Evolutionary conservation across 257 asterid genomes (phyloP), one percentile per base, ranked within the genome.

Genomic region (Solanum virginianum): DNA sequence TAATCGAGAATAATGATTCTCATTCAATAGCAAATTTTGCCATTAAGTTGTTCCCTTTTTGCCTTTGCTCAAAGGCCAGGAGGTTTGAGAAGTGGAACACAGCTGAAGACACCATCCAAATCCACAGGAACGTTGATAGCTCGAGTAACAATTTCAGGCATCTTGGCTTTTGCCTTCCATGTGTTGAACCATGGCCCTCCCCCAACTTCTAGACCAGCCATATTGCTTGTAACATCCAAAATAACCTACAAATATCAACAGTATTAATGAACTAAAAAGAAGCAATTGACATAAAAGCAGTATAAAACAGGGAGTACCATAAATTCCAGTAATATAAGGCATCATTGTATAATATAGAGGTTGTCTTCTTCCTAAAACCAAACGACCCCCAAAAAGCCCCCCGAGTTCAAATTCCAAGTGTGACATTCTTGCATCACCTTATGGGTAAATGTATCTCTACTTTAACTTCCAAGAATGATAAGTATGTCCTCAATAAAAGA

Each of bases 121-220:
- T 96, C 98, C 54, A 96, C 88, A 0, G 98, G 98, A 72, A 92
- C 87, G 47, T 89, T 94, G 14, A 95, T 87, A 3, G 93, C 89
- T 16, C 89, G 92, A 14, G 80, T 89, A 26, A 91, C n/a, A 24
- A 93, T 80, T 88, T 93, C 98, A 0, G 98, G 97, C 22, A 93
- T 49, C 11, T 49, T 5, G 2, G 99, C 92, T 86, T 87, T 88
- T 83, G 93, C 98, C 86, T 88, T 95, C 99, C 99, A 96, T 60
- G 97, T 24, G 83, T 86, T 91, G 88, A 96, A 93, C 98, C 99
- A 96, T 1, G 99, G 99, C 20, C 99, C 99, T 83, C 99, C 99
- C 57, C 99, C 99, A 20, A 96, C 99, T 90, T 96, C 99, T 51
- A 92, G 90, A 0, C 97, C 98, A 55, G 98, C 99, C 99, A 96